phyloP scores from a whole-genome alignment of 371 early-diverging fungal species.

The Nematocida major region DNA sequence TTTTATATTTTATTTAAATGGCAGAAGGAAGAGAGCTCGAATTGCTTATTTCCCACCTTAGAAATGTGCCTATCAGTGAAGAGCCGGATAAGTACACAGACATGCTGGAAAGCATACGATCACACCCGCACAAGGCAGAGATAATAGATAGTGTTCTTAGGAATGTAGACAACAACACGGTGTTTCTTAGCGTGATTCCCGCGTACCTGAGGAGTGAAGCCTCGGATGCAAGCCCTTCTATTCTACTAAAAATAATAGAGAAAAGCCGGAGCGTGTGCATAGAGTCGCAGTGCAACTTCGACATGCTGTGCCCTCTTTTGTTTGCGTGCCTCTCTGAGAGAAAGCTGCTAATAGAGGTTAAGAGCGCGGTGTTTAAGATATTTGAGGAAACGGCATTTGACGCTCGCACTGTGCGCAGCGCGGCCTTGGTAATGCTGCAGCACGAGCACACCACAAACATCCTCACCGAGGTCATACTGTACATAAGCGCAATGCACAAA shows the following conservation, averaged over 20 bases:
- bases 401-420: background rate
- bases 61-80: background rate
- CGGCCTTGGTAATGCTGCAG: slow-evolving; percentile 8
- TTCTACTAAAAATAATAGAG: background rate
- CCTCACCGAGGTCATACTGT: slow-evolving; percentile 29
- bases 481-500: slow-evolving; percentile 3
- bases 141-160: slow-evolving; percentile 13
- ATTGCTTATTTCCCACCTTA: background rate
- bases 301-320: slow-evolving; percentile 28
- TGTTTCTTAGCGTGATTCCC: slow-evolving; percentile 29
- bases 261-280: slow-evolving; percentile 26
- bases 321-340: slow-evolving; percentile 25
- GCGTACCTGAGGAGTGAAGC: background rate
- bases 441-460: slow-evolving; percentile 38
- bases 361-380: slow-evolving; percentile 36
- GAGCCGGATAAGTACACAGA: slow-evolving; percentile 44
- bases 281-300: slow-evolving; percentile 4
- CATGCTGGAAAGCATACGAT: slow-evolving; percentile 1
- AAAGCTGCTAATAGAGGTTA: slow-evolving; percentile 26
- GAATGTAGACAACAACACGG: slow-evolving; percentile 31
- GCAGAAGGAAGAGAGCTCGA: slow-evolving; percentile 41
- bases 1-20: background rate
- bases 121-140: slow-evolving; percentile 5
- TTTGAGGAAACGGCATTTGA: slow-evolving; percentile 17
- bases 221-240: background rate